Base-by-base conservation (phyloP, 2,329 filamentous ascomycete genomes). In the Xylariaceae sp. region DNA sequence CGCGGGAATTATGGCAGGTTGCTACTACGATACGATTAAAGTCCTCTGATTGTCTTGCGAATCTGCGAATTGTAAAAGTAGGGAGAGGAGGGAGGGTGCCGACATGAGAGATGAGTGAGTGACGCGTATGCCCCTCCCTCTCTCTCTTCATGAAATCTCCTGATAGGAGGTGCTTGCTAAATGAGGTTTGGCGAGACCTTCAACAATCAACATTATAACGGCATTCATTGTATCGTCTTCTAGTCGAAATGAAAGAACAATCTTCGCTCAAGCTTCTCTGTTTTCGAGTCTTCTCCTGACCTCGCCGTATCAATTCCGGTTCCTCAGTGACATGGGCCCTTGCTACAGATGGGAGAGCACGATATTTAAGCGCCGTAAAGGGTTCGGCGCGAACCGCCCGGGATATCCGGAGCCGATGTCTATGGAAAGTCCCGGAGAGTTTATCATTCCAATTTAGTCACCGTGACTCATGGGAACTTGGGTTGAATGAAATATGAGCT, bases 81-180 rank as follows among this genome's bases (percentile, higher is more conserved):
- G 4, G 11, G 51, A 53, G 55, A 53, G 55, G 18, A 17, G n/a
- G 11, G 42, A 23, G 9, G 11, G 11, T 13, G 48, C 8, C 6
- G 8, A 42, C 30, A 30, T n/a, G 23, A 44, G 39, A n/a, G 10
- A 56, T 39, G 51, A 55, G 23, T 57, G 37, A 39, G 49, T 39
- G 34, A 52, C 18, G 48, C 56, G 18, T 35, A 56, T 30, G 39
- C 1, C 30, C 39, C 45, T 54, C 2, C 34, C 50, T 37, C 49
- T 56, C 10, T 30, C 23, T 50, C 15, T 53, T 30, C 13, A 10
- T 56, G 35, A 51, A 53, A 53, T 58, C 59, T 59, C 53, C 42
- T 44, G 61, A 58, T 58, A 61, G 62, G 62, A 61, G 62, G 59
- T 59, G 51, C 59, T 55, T 60, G 18, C 48, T 52, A 52, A 23